Base-by-base conservation (phyloP, 1,139 yeast species). In the Williopsis jadinii region DNA sequence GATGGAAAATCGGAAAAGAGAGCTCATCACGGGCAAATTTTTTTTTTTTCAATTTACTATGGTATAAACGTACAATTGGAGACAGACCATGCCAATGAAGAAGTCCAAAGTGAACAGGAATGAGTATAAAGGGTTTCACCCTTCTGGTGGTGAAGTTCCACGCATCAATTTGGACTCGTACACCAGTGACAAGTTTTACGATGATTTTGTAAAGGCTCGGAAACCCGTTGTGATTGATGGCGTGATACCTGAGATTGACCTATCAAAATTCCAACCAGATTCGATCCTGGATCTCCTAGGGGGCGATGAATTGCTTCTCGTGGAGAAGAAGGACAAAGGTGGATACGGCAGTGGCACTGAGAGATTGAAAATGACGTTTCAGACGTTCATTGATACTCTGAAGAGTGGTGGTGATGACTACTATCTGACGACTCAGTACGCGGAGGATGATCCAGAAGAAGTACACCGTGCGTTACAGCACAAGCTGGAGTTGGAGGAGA, bases 371-470 rank as follows among this genome's bases (percentile, higher is more conserved):
- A 69, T 80, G 75, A 54, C 62, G 2, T 65, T 81, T 44, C 52
- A 50, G 0, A 75, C 77, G 15, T 67, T 81, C 43, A 53, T 80
- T 41, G 54, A 59, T 1, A 62, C 61, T 45, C 54, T 79, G 28
- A 41, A 50, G 3, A 70, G 69, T 10, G 68, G 63, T 26, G 63
- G 63, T 1, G 55, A 50, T 28, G 32, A 46, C 8, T 68, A 71
- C 46, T 82, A 82, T 49, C 64, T 81, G 54, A 82, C 88, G 0
- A 82, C 90, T 0, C 90, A 82, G 49, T 82, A 82, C 55, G 68
- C 59, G n/a, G 68, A 63, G 39, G 64, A 63, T 45, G 64, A 59
- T 19, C 61, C 61, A 5, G 68, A 58, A 2, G 36, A 84, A 2
- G 83, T 77, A 46, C 75, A 77, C 48, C 69, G 60, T 24, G 56